phyloP scores from a whole-genome alignment of 805 yeast species.

The Spathaspora sp. region DNA sequence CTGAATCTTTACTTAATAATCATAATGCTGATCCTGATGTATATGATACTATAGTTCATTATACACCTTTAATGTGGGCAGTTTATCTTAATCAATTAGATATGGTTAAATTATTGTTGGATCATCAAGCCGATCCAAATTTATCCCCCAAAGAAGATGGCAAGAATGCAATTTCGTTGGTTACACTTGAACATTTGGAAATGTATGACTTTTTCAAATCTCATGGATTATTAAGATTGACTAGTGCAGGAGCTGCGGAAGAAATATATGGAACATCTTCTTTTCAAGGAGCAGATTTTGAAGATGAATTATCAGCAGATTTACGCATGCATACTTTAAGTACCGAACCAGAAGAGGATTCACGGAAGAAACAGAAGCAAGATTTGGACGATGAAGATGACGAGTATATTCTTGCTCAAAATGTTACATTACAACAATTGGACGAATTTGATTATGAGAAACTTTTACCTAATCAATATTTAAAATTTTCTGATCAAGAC shows the following conservation, averaged over 20 bases:
- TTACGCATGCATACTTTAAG: constrained; percentile 31
- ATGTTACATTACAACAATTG: constrained; percentile 22
- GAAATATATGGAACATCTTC: constrained; percentile 10
- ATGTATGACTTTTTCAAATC: constrained; percentile 55
- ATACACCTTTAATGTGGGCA: constrained; percentile 87
- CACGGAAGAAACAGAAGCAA: constrained; percentile 12
- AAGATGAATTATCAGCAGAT: constrained; percentile 31
- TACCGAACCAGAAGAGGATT: constrained; percentile 8
- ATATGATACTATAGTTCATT: constrained; percentile 47
- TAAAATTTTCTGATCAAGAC: constrained; percentile 58
- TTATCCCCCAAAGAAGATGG: constrained; percentile 24
- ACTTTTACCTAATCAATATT: constrained; percentile 53
- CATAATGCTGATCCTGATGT: constrained; percentile 47
- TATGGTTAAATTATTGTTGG: constrained; percentile 54
- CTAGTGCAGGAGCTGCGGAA: constrained; percentile 12
- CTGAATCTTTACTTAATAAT: constrained; percentile 42
- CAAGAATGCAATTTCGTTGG: constrained; percentile 55
- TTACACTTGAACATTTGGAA: constrained; percentile 49
- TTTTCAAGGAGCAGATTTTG: constrained; percentile 24
- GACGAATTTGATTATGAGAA: constrained; percentile 54
- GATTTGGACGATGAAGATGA: constrained; percentile 18
- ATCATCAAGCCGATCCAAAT: constrained; percentile 61
- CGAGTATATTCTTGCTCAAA: constrained; percentile 28
- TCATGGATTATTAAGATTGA: constrained; percentile 36
- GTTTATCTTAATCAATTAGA: constrained; percentile 56